Evolutionary conservation across 768 basidiomycete species (phyloP).

Genomic region (Strobilomyces confusus): DNA sequence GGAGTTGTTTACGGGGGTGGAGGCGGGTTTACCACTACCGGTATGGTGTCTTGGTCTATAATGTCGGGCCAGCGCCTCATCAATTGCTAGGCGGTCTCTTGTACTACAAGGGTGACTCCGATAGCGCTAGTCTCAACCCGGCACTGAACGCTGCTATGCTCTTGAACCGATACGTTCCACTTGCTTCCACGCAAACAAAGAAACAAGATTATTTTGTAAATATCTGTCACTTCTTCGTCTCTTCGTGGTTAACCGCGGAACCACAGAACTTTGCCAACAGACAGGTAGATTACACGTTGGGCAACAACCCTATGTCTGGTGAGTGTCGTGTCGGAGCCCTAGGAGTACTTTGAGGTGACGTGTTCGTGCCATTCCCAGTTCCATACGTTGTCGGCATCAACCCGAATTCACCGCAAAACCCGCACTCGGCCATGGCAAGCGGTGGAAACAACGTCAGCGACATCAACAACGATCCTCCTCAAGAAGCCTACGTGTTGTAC

Average conservation of each 20-base stretch:
- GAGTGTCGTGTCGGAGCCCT: conserved; percentile 14
- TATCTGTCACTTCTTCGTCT: background rate
- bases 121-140: conserved; percentile 76
- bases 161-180: conserved; percentile 67
- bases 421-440: conserved; percentile 85
- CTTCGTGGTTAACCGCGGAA: conserved; percentile 3
- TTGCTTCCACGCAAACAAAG: conserved; percentile 61
- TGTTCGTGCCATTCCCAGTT: background rate
- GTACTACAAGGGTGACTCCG: conserved; percentile 81
- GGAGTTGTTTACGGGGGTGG: conserved; percentile 55
- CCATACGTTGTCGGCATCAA: conserved; percentile 82
- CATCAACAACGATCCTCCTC: conserved; percentile 67
- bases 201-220: conserved; percentile 57
- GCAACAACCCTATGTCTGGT: conserved; percentile 89
- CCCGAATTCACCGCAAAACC: conserved; percentile 87
- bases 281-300: conserved; percentile 80
- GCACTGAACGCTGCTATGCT: conserved; percentile 87
- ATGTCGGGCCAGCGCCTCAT: background rate
- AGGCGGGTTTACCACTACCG: conserved; percentile 54
- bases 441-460: conserved; percentile 68
- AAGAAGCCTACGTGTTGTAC: conserved; percentile 76
- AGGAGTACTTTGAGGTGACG: background rate
- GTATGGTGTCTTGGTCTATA: conserved; percentile 34
- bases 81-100: conserved; percentile 63
- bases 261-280: conserved; percentile 63